Conservation (phyloP, 1,284 basidiomycete genomes). For the Papiliotrema laurentii region DNA sequence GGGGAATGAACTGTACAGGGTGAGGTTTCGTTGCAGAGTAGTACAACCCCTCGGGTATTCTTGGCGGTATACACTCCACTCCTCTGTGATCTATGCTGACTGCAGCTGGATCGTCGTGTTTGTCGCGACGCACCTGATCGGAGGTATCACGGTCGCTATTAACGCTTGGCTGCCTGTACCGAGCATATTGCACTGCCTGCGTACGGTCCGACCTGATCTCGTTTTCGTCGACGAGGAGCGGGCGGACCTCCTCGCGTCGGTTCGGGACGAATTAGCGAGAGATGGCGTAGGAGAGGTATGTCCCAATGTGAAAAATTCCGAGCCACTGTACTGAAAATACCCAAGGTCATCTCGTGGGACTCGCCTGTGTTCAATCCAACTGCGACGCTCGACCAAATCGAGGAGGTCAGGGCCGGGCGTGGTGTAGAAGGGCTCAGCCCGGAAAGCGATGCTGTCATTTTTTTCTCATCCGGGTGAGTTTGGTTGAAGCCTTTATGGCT, state of each 20-base stretch:
- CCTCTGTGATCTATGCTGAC: neutral
- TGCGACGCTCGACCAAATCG: neutral
- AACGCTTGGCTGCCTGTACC: constrained; percentile 39
- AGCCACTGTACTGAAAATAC: no score
- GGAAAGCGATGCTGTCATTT: constrained; percentile 42
- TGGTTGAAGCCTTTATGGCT: neutral
- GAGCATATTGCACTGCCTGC: constrained; percentile 29
- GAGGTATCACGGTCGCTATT: constrained; percentile 33
- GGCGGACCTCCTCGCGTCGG: constrained; percentile 17
- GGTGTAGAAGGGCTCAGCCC: constrained; percentile 21
- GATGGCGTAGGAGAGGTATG: constrained; percentile 6
- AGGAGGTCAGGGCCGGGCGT: constrained; percentile 6
- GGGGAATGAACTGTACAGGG: constrained; percentile 35
- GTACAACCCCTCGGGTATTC: neutral
- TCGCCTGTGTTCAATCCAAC: neutral
- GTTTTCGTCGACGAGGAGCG: constrained; percentile 32
- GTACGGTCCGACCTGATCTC: constrained; percentile 21
- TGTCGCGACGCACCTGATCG: constrained; percentile 35
- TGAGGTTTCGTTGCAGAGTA: no score
- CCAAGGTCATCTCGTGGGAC: neutral
- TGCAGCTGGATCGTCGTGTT: constrained; percentile 34
- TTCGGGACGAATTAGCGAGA: neutral
- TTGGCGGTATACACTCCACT: neutral
- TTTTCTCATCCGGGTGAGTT: constrained; percentile 40
- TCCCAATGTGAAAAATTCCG: no score